Base-by-base conservation (phyloP, 1,139 yeast genomes). In the Nadsonia starkeyi-henricii region DNA sequence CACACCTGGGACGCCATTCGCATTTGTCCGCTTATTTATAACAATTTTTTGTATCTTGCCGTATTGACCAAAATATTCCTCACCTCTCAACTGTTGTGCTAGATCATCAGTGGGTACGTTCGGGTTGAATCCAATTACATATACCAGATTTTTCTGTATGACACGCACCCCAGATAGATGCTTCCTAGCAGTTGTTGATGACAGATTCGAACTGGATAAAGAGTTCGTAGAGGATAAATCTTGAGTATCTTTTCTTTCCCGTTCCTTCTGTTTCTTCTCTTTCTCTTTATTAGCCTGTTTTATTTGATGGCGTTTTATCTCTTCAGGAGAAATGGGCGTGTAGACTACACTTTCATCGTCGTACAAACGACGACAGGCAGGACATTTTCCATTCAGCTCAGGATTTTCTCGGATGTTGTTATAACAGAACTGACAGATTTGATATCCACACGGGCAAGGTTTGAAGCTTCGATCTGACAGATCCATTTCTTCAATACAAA, bases 371-470 rank as follows among this genome's bases (percentile, higher is more conserved):
- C 99, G 83, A 66, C 99, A 93, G 0, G 96, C 98, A 2, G 99
- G 99, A 67, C 99, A 93, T 57, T 88, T 77, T 4, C 97, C 97
- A 63, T 89, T 89, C 55, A 91, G 71, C 62, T 89, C 96, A 1
- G 96, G 96, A 59, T 91, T 91, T 57, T 85, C 94, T 57, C 96
- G 78, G 59, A 93, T 93, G 64, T 89, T 91, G 69, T 93, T 91
- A 72, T 89, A 93, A 65, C 98, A 93, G 62, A 93, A 93, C 71
- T 91, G 97, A 66, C 99, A 93, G 52, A 91, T 85, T 63, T 93
- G 98, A 62, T 93, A 93, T 13, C 98, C 98, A 70, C 99, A 93
- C 1, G 97, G 98, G 72, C 99, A 93, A 5, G 99, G 99, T 65
- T 84, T 86, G 74, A 93, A 93, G 67, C 89, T 86, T 63, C 85